Evolutionary conservation across 306 rosid genomes (phyloP), one percentile per base, ranked within the genome.

Genomic region (Corylus heterophylla): DNA sequence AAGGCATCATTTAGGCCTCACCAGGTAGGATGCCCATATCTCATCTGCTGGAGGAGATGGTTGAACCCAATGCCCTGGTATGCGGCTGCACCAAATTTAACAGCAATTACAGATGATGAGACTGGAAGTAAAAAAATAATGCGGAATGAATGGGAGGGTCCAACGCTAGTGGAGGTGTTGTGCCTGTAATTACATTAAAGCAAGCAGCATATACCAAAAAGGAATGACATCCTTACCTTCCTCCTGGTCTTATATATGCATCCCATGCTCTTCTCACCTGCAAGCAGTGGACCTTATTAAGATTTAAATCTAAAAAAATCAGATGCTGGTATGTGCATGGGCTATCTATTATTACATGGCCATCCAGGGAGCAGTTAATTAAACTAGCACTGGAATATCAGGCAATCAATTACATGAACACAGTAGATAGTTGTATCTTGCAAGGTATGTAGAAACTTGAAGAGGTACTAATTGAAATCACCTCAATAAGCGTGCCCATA

Each of bases 201-300:
- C n/a, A 61, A 73, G 67, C 31, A 47, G 72, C 51, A 68, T 39
- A 16, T 45, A 39, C 10, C 56, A 63, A 27, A 27, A 75, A 74
- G 47, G n/a, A 80, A 17, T 59, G 48, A 31, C 8, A 67, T 54
- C 61, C 79, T 82, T 83, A 94, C 98, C 98, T 94, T 86, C 97
- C 98, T 78, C 97, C 97, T 1, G 97, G 92, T 81, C 94, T 84
- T 80, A 94, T 84, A 69, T 88, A 94, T 44, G 93, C 90, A 91
- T 94, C 98, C 98, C 98, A 94, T 64, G 89, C 88, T 89, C 97
- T 91, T 90, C 98, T 87, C 79, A 94, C 98, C 98, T 94, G 90
- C 88, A 87, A 45, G 54, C 78, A 55, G 47, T 10, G 49, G 54
- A 25, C 13, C 48, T 47, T 49, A 45, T 78, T 77, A 42, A 67